Base-by-base conservation (phyloP, 2,329 filamentous ascomycete species). In the Acrodontium crateriforme region DNA sequence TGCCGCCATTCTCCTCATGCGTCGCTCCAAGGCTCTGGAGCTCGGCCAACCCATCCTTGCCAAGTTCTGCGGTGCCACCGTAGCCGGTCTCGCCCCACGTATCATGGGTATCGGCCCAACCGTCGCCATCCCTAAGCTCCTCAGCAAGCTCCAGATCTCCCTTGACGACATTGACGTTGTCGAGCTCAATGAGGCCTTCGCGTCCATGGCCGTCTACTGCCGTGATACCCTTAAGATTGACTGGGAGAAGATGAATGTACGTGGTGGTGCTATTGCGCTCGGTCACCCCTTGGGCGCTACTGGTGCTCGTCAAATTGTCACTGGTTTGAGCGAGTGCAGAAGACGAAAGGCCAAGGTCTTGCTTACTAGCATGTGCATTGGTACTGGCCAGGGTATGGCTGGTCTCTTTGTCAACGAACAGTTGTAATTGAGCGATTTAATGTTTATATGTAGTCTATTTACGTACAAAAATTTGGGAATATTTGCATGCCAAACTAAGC, bases 151-250 rank as follows among this genome's bases (percentile, higher is more conserved):
- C 67, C 74, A 78, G 57, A 59, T 98, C 36, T 71, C 67, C 14
- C 63, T 92, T 29, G 70, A 77, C 34, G 89, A 95, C 45, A 71
- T 89, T 37, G 89, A 98, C 50, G 69, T 95, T 18, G 67, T 87
- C 44, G 89, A 95, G 68, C 60, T 98, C 51, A 98, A 98, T 63
- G 89, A 98, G 68, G 89, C 89, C 2, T 98, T 98, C 49, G 87
- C 85, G 13, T 89, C 80, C 28, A 95, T 95, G 89, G 85, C 83
- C 1, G 85, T 94, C 16, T 95, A 94, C 69, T 93, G 38, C 33
- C 37, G 41, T 14, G 54, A 64, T 33, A 59, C 52, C 40, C 66
- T 89, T 27, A 71, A 71, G 40, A 61, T 87, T 27, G 74, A 80
- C 50, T 70, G 68, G 56, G 56, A 67, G 46, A 87, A 84, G 71